A percentile compares a stretch with the other conserved stretches of the same genome.
Conservation (phyloP, 192 early-diverging fungal species). For the Linnemannia exigua region DNA sequence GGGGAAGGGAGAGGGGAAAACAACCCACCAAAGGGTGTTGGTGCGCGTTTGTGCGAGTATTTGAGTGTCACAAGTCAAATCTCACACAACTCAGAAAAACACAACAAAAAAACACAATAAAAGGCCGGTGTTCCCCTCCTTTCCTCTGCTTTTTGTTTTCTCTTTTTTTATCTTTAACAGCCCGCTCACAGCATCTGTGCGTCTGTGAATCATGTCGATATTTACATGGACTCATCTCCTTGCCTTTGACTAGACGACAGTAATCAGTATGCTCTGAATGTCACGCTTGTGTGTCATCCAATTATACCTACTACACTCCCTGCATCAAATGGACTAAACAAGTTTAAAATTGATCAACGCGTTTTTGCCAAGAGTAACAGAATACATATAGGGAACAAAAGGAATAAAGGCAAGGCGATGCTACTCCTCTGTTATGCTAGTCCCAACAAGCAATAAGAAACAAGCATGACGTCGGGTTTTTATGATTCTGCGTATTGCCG, state of each 20-base stretch:
- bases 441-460: neutral
- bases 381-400: neutral
- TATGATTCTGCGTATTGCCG: neutral
- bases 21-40: neutral
- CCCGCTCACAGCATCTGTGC: neutral
- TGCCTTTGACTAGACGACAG: neutral
- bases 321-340: neutral
- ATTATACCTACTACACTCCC: neutral
- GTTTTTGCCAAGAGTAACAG: neutral
- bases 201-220: neutral
- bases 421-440: neutral
- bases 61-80: neutral
- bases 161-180: neutral
- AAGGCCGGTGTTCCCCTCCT: neutral
- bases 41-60: neutral
- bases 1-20: neutral
- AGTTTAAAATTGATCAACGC: neutral
- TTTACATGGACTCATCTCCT: neutral
- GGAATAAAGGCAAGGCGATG: neutral
- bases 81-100: neutral
- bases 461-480: neutral
- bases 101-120: neutral
- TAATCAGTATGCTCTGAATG: neutral
- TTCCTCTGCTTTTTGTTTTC: neutral
- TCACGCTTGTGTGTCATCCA: neutral